Base-by-base conservation (phyloP, 2,329 filamentous ascomycete species). In the Magnaporthales sp. region DNA sequence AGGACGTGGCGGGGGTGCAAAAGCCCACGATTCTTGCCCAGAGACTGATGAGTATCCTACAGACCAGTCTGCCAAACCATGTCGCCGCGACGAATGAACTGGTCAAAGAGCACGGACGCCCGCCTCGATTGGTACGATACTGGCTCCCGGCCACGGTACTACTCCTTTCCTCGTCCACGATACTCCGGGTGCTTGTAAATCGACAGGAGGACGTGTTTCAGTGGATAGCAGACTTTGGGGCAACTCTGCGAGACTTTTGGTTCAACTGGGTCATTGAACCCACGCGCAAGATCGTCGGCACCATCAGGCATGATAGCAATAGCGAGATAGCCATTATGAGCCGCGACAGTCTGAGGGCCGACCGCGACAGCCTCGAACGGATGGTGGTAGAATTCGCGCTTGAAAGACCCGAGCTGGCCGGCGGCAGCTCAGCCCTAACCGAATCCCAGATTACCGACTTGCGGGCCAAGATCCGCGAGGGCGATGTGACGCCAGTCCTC, bases 251-350 rank as follows among this genome's bases (percentile, higher is more conserved):
- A 66, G 94, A 96, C 76, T 99, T 99, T 75, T 97, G 93, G 91
- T 83, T 89, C 68, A 99, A 99, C 76, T 99, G 95, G 95, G 90
- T 99, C 3, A 81, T 99, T 11, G 90, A 96, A 70, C 95, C 95
- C 0, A 83, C 88, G 0, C 87, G 87, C 72, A 94, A 92, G 75
- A 84, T 99, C 22, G 86, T 99, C 67, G 89, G 90, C 63, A 99
- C 95, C 0, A 98, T 99, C 71, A 89, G 94, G 5, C 95, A 98
- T 76, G 92, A 98, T 73, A 88, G 91, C 72, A 90, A 89, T 71
- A 97, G 92, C 74, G 94, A 98, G 75, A 94, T 99, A 70, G 95
- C 94, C 61, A 91, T 99, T 70, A 95, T 99, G 91, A 97, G 93
- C 79, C 91, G 92, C 68, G 90, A 94, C 71, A 97, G 93, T 71